Conservation (phyloP, 2,329 filamentous ascomycete species). For the Fusarium sp. region DNA sequence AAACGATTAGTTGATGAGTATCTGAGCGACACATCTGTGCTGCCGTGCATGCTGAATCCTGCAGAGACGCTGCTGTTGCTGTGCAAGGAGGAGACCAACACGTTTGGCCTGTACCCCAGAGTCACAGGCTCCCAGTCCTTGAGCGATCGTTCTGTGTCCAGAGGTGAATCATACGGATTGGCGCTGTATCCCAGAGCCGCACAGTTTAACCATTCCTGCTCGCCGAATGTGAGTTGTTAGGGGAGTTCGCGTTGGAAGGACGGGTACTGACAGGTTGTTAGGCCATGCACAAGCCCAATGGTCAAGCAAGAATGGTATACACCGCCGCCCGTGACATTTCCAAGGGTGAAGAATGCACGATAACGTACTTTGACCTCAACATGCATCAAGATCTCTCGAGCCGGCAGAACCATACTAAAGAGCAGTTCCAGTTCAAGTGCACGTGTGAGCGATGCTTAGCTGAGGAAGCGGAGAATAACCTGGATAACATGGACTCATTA, state of each 20-base stretch:
- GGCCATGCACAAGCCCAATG: constrained; percentile 42
- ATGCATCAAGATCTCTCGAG: constrained; percentile 18
- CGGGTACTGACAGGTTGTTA: constrained; percentile 6
- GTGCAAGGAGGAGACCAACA: constrained; percentile 46
- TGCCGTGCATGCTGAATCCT: constrained; percentile 23
- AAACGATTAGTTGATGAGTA: constrained; percentile 38
- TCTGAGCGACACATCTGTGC: constrained; percentile 28
- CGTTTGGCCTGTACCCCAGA: constrained; percentile 42
- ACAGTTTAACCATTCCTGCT: constrained; percentile 46
- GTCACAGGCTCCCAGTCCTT: constrained; percentile 35
- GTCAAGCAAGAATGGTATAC: constrained; percentile 40
- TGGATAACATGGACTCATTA: constrained; percentile 34
- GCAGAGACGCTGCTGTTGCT: constrained; percentile 39
- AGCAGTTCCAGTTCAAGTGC: constrained; percentile 42
- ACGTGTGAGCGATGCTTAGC: constrained; percentile 39
- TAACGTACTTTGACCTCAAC: constrained; percentile 44
- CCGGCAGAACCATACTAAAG: constrained; percentile 30
- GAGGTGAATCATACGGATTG: constrained; percentile 43
- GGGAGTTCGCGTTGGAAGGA: rapidly evolving
- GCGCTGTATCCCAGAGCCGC: constrained; percentile 43
- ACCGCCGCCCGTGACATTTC: constrained; percentile 40
- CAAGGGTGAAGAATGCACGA: constrained; percentile 41
- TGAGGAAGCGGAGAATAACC: constrained; percentile 38
- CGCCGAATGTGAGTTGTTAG: constrained; percentile 40
- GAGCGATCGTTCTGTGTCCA: constrained; percentile 8